These are phyloP conservation scores for Umbellularia californica DNA, from an alignment of 164 flowering plant genomes.

Conservation along the genomic window DNA sequence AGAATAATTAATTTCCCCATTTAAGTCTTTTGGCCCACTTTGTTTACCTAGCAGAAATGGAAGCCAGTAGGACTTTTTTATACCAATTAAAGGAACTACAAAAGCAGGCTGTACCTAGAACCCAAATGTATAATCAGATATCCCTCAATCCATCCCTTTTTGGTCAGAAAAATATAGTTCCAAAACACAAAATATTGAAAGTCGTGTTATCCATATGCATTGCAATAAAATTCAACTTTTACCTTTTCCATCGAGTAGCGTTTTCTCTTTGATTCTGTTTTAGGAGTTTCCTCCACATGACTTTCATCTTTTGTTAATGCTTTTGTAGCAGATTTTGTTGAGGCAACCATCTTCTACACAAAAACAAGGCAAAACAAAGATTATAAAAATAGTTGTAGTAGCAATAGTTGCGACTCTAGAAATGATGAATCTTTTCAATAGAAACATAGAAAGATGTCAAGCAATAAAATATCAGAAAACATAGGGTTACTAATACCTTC, in stretches of 20 bases:
- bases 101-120: too few relatives aligned
- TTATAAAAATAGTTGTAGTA: not conserved
- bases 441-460: too few relatives aligned
- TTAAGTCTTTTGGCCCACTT: too few relatives aligned
- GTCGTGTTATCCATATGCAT: not conserved
- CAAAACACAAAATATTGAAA: too few relatives aligned
- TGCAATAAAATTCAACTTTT: not conserved
- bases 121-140: too few relatives aligned
- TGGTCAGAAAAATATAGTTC: too few relatives aligned
- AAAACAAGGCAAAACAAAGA: not conserved
- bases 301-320: constrained; percentile 26
- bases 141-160: too few relatives aligned
- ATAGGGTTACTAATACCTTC: constrained; percentile 18
- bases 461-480: too few relatives aligned
- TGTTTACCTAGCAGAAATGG: too few relatives aligned
- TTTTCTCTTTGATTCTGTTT: constrained; percentile 44
- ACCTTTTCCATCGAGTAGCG: constrained; percentile 40
- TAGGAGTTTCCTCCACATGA: constrained; percentile 37
- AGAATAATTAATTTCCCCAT: too few relatives aligned
- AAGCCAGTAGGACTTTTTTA: too few relatives aligned
- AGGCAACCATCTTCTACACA: constrained; percentile 27
- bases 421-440: not conserved
- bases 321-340: constrained; percentile 39
- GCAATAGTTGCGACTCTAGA: not conserved
- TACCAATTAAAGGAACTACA: too few relatives aligned